A percentile compares a stretch with the other conserved stretches of the same genome.
Evolutionary conservation across 2,329 filamentous ascomycete species (phyloP).

Genomic region (Hypoxylon sp.): DNA sequence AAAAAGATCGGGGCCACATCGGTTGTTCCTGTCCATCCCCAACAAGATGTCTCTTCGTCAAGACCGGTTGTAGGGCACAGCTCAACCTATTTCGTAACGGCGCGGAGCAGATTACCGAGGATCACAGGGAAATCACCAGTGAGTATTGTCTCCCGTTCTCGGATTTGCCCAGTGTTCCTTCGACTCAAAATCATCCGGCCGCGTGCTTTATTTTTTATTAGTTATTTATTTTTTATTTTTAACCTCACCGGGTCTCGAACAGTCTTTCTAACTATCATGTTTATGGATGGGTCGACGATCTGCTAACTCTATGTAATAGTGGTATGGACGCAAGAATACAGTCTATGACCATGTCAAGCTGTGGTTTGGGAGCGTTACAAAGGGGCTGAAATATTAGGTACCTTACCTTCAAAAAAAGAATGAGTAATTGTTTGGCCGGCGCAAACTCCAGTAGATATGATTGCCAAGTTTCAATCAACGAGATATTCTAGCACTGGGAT

Average conservation of each 20-base stretch:
- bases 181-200: background rate
- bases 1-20: slow-evolving; percentile 59
- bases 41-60: slow-evolving; percentile 56
- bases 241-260: background rate
- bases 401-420: slow-evolving; percentile 43
- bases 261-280: background rate
- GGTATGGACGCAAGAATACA: slow-evolving; percentile 46
- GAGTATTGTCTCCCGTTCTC: slow-evolving; percentile 5
- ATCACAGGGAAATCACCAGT: slow-evolving; percentile 45
- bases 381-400: slow-evolving; percentile 45
- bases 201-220: no score
- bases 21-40: slow-evolving; percentile 61
- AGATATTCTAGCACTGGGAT: background rate
- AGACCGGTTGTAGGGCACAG: slow-evolving; percentile 45
- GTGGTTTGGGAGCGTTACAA: slow-evolving; percentile 49
- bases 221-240: no score
- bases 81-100: slow-evolving; percentile 45
- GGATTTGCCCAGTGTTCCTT: background rate
- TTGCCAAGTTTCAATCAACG: background rate
- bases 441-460: background rate
- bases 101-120: slow-evolving; percentile 42
- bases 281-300: background rate
- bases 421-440: slow-evolving; percentile 16
- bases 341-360: slow-evolving; percentile 45
- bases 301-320: slow-evolving; percentile 28